Percentiles rank a stretch among this genome's conserved stretches.
Conservation (phyloP, 768 basidiomycete genomes). For the Lactarius hengduanensis region DNA sequence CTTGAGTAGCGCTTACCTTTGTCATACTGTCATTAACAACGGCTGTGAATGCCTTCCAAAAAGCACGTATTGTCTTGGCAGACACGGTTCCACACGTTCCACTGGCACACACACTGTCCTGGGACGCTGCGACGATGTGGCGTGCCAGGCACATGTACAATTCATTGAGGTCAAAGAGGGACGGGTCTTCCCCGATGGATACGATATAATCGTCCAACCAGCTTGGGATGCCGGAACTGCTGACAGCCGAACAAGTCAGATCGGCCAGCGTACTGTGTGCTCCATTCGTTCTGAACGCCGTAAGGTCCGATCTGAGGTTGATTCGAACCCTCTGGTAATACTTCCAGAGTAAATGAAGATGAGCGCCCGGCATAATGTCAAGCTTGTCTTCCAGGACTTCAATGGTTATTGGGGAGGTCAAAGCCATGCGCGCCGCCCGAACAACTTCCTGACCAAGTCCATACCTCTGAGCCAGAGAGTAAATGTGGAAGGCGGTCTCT, state of each 20-base stretch:
- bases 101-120: no score
- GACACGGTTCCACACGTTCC: no score
- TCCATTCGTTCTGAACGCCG: neutral
- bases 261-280: neutral
- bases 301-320: neutral
- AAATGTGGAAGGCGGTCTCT: constrained; percentile 7
- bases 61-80: no score
- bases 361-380: neutral
- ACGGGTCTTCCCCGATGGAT: neutral
- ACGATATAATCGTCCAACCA: neutral
- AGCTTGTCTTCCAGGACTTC: neutral
- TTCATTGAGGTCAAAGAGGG: no score
- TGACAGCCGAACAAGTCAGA: neutral
- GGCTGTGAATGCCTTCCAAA: neutral
- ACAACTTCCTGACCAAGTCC: neutral
- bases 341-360: neutral
- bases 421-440: neutral
- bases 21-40: neutral
- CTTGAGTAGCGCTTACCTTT: neutral
- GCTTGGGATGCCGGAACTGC: neutral
- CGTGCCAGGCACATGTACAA: no score
- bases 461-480: neutral
- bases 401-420: neutral
- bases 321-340: neutral
- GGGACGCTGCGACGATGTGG: no score